These are phyloP conservation scores for Citrullus amarus DNA, from an alignment of 306 rosid genomes.

Conservation along the genomic window DNA sequence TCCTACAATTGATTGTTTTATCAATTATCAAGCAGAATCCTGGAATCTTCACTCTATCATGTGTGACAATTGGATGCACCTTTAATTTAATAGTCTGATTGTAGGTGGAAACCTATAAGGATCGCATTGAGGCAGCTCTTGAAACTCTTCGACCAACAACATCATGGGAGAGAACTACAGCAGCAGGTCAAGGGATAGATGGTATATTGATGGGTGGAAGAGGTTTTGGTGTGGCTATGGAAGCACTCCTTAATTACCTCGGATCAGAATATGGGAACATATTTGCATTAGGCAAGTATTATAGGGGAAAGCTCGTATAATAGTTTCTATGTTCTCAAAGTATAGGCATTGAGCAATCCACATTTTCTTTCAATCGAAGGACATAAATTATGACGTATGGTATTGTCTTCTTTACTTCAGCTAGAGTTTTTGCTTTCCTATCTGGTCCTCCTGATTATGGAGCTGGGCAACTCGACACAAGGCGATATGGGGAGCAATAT, in stretches of 20 bases:
- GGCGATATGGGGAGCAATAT: conserved; percentile 92
- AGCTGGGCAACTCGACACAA: conserved; percentile 87
- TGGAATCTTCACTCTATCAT: neutral
- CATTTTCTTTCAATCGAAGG: neutral
- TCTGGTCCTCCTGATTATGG: conserved; percentile 98
- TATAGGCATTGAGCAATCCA: neutral
- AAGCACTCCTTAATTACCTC: conserved; percentile 78
- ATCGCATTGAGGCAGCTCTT: conserved; percentile 81
- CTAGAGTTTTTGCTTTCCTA: conserved; percentile 84
- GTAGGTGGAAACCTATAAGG: conserved; percentile 91
- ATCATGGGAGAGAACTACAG: conserved; percentile 96
- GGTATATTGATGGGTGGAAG: conserved; percentile 91
- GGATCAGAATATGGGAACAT: conserved; percentile 96
- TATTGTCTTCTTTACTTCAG: conserved; percentile 24
- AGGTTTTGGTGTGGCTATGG: conserved; percentile 92
- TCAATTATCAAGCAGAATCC: neutral
- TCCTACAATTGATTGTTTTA: neutral
- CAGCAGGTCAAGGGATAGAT: conserved; percentile 78
- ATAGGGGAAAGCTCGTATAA: neutral
- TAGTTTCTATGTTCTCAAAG: neutral
- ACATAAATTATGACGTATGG: neutral
- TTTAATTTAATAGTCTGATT: conserved; percentile 16
- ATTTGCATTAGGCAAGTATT: conserved; percentile 71
- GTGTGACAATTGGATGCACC: conserved; percentile 1
- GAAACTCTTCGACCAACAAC: conserved; percentile 91